Evolutionary conservation across 495 filamentous ascomycete genomes (phyloP), one percentile per base, ranked within the genome.

Genomic region (Talaromyces liani): DNA sequence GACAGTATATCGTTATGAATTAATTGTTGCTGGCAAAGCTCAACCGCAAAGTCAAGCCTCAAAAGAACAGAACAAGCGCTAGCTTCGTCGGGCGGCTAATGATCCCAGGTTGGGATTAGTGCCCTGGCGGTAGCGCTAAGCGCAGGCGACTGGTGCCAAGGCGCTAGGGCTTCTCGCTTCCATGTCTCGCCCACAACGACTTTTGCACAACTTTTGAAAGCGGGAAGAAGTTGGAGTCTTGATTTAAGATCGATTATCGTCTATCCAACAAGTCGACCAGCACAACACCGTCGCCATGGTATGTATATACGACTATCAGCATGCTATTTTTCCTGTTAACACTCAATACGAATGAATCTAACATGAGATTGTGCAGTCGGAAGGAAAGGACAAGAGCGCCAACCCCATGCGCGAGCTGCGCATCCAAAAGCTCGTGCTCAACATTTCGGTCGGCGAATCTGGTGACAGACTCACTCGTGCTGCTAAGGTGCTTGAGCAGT

Each of bases 381-480:
- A 87, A 75, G 81, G 77, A 75, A 85, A 84, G 78, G 85, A 91
- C 75, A 93, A 98, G 85, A 82, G 82, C 80, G 82, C 84, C 73
- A 98, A 98, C 86, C 93, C 94, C 81, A 98, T 98, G 95, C 90
- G 92, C 82, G 93, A 98, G 84, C 91, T 99, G 77, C 90, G 91
- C 84, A 96, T 99, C 84, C 91, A 97, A 83, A 99, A 99, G 86
- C 91, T 99, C 81, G 94, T 98, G 78, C 93, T 99, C 76, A 99
- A 99, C 88, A 99, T 99, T 86, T 96, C 89, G 65, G 95, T 99
- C 77, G 95, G 95, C 82, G 95, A 99, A 85, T 98, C 95, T 86
- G 95, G 95, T 88, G 95, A 99, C 81, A 96, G 95, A 88, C 88
- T 99, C 75, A 99, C 95, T 71, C 90, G 95, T 86, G 95, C 95